Base-by-base conservation (phyloP, 2,329 filamentous ascomycete species). In the Cladorrhinum sp. region DNA sequence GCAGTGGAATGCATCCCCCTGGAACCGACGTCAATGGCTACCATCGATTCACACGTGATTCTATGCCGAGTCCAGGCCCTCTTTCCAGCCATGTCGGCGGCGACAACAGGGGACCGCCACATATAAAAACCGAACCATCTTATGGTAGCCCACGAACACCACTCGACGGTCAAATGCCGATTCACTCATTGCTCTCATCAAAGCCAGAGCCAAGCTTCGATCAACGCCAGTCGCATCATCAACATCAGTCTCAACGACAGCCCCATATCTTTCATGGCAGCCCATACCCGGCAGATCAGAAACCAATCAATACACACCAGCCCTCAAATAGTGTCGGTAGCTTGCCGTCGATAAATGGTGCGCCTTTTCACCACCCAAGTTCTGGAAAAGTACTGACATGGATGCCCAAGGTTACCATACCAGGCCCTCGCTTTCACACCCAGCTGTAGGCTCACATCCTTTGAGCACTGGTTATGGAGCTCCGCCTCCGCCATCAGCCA, bases 111-210 rank as follows among this genome's bases (percentile, higher is more conserved):
- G 72, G 73, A 20, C 79, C 81, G 1, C 69, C 74, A 2, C 21
- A 23, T 26, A 68, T 82, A 36, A 76, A 73, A 42, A 77, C 80
- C 26, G 80, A 83, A 49, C 74, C 72, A 14, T 78, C 79, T 1
- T 74, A 73, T 21, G 68, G 71, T 23, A 70, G 71, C n/a, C 74
- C 77, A 1, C 74, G 81, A 48, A 79, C 78, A 3, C 76, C 79
- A 0, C 77, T 79, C 52, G 82, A 85, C 39, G 78, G 80, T 0
- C 74, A 80, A 1, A 66, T 85, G 10, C 81, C 83, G 1, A 85
- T 85, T 23, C 82, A 85, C 64, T 78, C 82, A 0, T 73, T 86
- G 0, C 71, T 85, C 20, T 77, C 77, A 2, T 76, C 77, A 21
- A 78, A 78, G 61, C 60, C 64, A 24, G 62, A 60, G 23, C 57